Evolutionary conservation across 2,329 filamentous ascomycete genomes (phyloP), one percentile per base, ranked within the genome.

Genomic region (Aspergillus sp.): DNA sequence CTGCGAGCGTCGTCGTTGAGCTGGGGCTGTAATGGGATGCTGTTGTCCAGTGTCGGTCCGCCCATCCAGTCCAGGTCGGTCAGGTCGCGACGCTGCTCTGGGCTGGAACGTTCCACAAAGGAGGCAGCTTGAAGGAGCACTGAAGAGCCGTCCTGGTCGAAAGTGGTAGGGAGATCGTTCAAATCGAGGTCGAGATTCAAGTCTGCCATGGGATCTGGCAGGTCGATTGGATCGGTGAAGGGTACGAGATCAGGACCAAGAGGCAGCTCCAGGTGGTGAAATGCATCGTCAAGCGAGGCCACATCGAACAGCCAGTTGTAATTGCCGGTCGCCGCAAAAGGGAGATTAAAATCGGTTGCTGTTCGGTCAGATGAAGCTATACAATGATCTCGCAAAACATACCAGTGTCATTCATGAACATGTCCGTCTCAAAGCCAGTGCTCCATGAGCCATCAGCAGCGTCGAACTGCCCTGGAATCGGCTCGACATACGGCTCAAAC

Each of bases 301-400:
- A 72, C 66, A 40, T 83, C 80, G 63, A 87, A 87, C 2, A 87
- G 67, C 84, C 85, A 87, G 57, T 83, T 84, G 65, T 87, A 87
- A 56, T 87, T 85, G 60, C 78, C 77, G 58, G 83, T 83, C 1
- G 85, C 86, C 2, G 85, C 86, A 68, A 85, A 87, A 5, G 85
- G 85, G 73, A 86, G 85, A 54, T 87, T 87, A 67, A 87, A 87
- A 0, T 84, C 86, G 64, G 80, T 85, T 30, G 84, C 84, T 67
- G 2, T n/a, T 6, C 19, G 20, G 15, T 49, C 27, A 24, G 7
- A 30, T 8, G n/a, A 24, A 13, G 8, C 27, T 11, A n/a, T 13
- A 37, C 27, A 15, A 45, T 8, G 15, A 48, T 5, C 5, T 5
- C 9, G 2, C n/a, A 6, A 40, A 13, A 22, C 15, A 58, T 70